A percentile compares a stretch with the other conserved stretches of the same genome.
phyloP scores from a whole-genome alignment of 1,284 basidiomycete species.

The Cryptococcus sp. region DNA sequence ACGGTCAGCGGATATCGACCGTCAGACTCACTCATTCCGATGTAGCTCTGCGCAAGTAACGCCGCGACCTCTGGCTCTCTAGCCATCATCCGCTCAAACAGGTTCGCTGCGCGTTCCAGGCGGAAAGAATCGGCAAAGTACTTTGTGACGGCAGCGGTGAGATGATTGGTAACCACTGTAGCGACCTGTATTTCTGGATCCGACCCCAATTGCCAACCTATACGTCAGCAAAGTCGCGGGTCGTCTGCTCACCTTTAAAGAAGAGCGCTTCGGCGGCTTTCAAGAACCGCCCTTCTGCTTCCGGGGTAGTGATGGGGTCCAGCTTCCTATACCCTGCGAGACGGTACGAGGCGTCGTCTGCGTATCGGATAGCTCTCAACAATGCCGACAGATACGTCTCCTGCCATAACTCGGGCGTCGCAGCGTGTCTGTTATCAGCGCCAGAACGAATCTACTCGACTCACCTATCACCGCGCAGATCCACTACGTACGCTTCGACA shows the following conservation, averaged over 20 bases:
- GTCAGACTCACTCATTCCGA: slow-evolving; percentile 86
- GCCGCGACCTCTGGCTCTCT: slow-evolving; percentile 88
- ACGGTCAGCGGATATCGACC: not conserved
- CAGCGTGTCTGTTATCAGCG: slow-evolving; percentile 75
- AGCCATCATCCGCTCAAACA: slow-evolving; percentile 87
- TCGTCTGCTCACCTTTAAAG: slow-evolving; percentile 67
- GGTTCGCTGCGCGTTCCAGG: slow-evolving; percentile 84
- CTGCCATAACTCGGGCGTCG: slow-evolving; percentile 91
- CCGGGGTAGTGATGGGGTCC: slow-evolving; percentile 87
- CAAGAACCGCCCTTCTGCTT: slow-evolving; percentile 86
- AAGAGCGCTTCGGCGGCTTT: slow-evolving; percentile 90
- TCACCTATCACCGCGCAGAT: slow-evolving; percentile 85
- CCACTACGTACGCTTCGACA: slow-evolving; percentile 91
- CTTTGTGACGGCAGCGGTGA: slow-evolving; percentile 92
- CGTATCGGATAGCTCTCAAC: slow-evolving; percentile 87
- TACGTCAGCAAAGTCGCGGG: not conserved
- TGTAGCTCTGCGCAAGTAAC: slow-evolving; percentile 83
- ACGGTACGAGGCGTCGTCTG: slow-evolving; percentile 89
- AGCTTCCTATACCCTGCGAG: slow-evolving; percentile 93
- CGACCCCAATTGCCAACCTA: slow-evolving; percentile 97
- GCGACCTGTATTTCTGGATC: slow-evolving; percentile 99
- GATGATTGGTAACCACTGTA: slow-evolving; percentile 94
- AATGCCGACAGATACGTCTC: slow-evolving; percentile 95
- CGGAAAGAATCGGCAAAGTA: slow-evolving; percentile 93
- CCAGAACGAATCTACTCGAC: not conserved